These are phyloP conservation scores for Arabidopsis lyrata DNA, from an alignment of 441 rosid genomes.

Conservation along the genomic window DNA sequence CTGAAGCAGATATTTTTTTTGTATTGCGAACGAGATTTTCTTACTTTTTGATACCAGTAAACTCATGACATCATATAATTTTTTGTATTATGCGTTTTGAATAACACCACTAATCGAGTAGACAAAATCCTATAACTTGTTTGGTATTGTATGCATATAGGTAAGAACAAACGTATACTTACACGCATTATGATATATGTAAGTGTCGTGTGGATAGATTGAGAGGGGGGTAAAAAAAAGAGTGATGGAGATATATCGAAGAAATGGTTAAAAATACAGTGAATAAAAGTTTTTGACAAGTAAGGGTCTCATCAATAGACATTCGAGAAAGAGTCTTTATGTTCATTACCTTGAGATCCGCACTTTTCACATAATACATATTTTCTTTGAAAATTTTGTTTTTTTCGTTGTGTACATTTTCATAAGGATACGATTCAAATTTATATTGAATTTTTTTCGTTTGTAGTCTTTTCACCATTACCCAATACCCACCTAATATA, in stretches of 20 bases:
- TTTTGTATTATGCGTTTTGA: background rate
- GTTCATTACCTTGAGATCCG: conserved; percentile 44
- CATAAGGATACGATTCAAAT: background rate
- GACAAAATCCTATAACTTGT: background rate
- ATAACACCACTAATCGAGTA: conserved; percentile 7
- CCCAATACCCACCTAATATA: conserved; percentile 9
- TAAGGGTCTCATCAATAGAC: conserved; percentile 45
- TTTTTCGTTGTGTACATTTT: background rate
- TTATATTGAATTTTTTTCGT: background rate
- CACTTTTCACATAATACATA: conserved; percentile 24
- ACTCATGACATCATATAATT: background rate
- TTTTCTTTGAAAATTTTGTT: conserved; percentile 5
- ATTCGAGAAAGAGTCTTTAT: conserved; percentile 45
- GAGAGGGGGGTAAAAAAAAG: conserved; percentile 33
- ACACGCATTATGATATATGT: background rate
- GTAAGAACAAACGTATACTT: conserved; percentile 10
- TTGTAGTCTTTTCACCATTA: conserved; percentile 10
- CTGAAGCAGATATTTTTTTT: too few relatives aligned
- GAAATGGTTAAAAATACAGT: conserved; percentile 48
- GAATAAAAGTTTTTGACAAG: conserved; percentile 43
- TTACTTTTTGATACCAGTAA: too few relatives aligned
- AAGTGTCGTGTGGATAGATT: conserved; percentile 22
- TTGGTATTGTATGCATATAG: background rate
- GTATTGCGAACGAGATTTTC: too few relatives aligned
- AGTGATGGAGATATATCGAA: conserved; percentile 43